Evolutionary conservation across 257 asterid species (phyloP).

Genomic region (Solanum stenotomum): DNA sequence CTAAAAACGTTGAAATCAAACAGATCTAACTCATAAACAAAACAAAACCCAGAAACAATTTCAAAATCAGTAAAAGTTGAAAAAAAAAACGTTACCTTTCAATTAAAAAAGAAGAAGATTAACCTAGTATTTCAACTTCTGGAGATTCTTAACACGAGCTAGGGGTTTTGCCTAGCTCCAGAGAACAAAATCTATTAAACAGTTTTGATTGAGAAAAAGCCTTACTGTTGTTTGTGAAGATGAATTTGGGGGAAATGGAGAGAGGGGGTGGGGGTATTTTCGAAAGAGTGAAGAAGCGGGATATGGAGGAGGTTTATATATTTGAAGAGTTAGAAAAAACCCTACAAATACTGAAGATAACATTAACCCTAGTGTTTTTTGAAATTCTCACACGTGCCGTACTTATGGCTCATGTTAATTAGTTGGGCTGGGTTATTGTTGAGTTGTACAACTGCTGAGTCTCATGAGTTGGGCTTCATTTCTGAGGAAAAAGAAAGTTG

Average conservation of each 20-base stretch:
- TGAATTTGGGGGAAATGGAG: neutral
- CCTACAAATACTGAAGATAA: slow-evolving; percentile 18
- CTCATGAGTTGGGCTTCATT: neutral
- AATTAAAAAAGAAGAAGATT: neutral
- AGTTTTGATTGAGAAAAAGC: neutral
- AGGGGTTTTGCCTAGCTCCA: slow-evolving; percentile 5
- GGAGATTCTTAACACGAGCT: neutral
- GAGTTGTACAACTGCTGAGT: neutral
- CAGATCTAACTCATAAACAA: neutral
- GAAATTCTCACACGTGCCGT: slow-evolving; percentile 7
- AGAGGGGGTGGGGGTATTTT: slow-evolving; percentile 13
- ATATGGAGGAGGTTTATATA: neutral
- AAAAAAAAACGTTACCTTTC: neutral
- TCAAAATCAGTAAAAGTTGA: neutral
- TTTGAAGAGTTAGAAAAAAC: neutral
- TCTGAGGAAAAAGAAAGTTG: neutral
- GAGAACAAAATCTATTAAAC: neutral
- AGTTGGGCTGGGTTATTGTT: neutral
- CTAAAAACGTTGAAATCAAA: neutral
- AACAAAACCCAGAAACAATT: neutral
- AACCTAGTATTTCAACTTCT: neutral
- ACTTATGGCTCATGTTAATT: neutral
- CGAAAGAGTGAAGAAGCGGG: slow-evolving; percentile 65
- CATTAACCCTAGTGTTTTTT: slow-evolving; percentile 18
- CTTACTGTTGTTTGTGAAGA: neutral